phyloP scores from a whole-genome alignment of 129 eudicot genomes.

The carrot (Daucus carota) region DH1_v3.0 NC_030384.2:24659501-24660000 shows the following conservation, averaged over 20 bases:
- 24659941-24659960: neutral
- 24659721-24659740: no score
- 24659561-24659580: neutral
- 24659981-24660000: neutral
- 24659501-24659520: neutral
- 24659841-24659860: neutral
- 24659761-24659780: neutral
- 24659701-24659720: no score
- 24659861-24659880: neutral
- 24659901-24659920: neutral
- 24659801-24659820: no score
- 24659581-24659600: no score
- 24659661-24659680: no score
- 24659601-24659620: no score
- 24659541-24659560: neutral
- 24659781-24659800: neutral
- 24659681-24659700: no score
- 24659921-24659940: neutral
- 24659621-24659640: no score
- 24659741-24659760: no score
- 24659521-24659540: neutral
- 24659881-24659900: neutral
- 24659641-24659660: no score
- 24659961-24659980: neutral
- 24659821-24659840: neutral